phyloP scores from a whole-genome alignment of 371 early-diverging fungal genomes.

The Syncephalastrum racemosum region DNA sequence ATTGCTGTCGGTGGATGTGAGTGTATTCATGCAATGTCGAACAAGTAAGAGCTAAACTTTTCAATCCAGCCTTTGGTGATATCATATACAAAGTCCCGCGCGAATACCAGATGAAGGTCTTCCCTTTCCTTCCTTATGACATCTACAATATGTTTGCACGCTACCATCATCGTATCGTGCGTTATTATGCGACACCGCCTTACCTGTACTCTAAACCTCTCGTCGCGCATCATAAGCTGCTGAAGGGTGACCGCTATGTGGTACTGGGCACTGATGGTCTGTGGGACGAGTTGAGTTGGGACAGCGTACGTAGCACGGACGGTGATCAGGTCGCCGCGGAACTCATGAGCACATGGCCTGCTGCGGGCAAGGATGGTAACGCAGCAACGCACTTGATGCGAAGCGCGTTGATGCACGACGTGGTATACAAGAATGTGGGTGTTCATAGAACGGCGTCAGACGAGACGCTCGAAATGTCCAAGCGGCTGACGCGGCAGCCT shows the following conservation, averaged over 20 bases:
- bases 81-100: conserved; percentile 79
- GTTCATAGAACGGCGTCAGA: conserved; percentile 27
- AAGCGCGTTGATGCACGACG: conserved; percentile 61
- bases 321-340: conserved; percentile 44
- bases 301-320: conserved; percentile 55
- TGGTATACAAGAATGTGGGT: conserved; percentile 40
- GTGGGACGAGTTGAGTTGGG: conserved; percentile 83
- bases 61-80: conserved; percentile 76
- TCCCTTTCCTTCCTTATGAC: conserved; percentile 50
- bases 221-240: conserved; percentile 66
- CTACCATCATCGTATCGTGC: conserved; percentile 62
- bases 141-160: conserved; percentile 63
- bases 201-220: conserved; percentile 92
- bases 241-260: conserved; percentile 74
- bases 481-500: conserved; percentile 41
- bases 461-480: conserved; percentile 37
- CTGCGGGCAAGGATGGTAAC: conserved; percentile 57
- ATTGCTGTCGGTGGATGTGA: conserved; percentile 56
- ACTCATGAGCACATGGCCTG: conserved; percentile 30
- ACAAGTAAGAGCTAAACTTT: conserved; percentile 28
- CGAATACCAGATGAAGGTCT: conserved; percentile 59
- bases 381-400: conserved; percentile 88
- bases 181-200: conserved; percentile 82
- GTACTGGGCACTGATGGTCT: conserved; percentile 94
- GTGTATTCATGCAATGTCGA: background rate